phyloP scores from a whole-genome alignment of 805 yeast genomes.

The Vanderwaltozyma verrucispora region DNA sequence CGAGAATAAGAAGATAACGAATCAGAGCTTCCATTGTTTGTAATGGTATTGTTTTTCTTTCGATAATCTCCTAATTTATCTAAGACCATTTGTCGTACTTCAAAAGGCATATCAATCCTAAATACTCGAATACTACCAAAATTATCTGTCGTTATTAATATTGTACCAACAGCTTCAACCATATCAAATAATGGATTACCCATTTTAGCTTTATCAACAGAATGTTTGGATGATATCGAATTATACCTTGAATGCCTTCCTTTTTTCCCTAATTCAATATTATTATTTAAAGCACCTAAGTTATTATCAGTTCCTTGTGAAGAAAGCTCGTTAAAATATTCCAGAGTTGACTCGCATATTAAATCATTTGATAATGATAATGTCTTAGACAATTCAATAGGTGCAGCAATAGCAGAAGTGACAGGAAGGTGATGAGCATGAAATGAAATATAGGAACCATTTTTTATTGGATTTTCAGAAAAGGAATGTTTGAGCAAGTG shows the following conservation, averaged over 20 bases:
- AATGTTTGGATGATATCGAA: not conserved
- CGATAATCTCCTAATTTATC: slow-evolving; percentile 10
- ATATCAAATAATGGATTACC: slow-evolving; percentile 14
- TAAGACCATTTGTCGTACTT: slow-evolving; percentile 30
- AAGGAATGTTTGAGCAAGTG: not conserved
- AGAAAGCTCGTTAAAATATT: slow-evolving; percentile 11
- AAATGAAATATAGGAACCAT: slow-evolving; percentile 54
- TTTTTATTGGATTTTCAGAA: slow-evolving; percentile 29
- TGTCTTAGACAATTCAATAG: slow-evolving; percentile 51
- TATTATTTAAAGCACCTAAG: too few relatives aligned
- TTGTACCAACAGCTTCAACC: slow-evolving; percentile 30
- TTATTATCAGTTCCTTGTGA: not conserved
- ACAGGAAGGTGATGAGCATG: slow-evolving; percentile 70
- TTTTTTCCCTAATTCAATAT: too few relatives aligned
- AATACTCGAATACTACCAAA: slow-evolving; percentile 65
- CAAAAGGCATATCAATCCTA: slow-evolving; percentile 64
- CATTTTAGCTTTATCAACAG: too few relatives aligned
- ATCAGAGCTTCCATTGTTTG: not conserved
- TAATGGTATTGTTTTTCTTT: not conserved
- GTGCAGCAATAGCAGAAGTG: slow-evolving; percentile 71
- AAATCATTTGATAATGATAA: slow-evolving; percentile 70
- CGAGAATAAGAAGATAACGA: not conserved
- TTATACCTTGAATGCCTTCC: too few relatives aligned
- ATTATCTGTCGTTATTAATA: slow-evolving; percentile 70
- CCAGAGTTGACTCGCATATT: slow-evolving; percentile 49